Conservation (phyloP, 2,329 filamentous ascomycete genomes). For the Clarireedia hainanense region DNA sequence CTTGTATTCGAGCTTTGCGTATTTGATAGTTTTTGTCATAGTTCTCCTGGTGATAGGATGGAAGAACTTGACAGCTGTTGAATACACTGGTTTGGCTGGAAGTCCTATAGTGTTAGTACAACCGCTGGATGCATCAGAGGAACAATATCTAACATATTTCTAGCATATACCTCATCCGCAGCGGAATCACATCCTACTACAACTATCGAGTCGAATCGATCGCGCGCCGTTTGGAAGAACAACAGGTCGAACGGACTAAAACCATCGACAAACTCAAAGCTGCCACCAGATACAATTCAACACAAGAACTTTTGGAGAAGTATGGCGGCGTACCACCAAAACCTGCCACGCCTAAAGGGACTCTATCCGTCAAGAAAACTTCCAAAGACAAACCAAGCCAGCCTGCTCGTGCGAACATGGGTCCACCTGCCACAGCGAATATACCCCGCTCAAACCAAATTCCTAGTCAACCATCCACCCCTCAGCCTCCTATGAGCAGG, state of each 20-base stretch:
- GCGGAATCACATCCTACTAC: conserved; percentile 61
- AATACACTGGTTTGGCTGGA: conserved; percentile 72
- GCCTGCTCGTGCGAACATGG: conserved; percentile 39
- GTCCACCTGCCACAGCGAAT: conserved; percentile 56
- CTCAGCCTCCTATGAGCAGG: conserved; percentile 13
- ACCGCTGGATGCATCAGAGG: background rate
- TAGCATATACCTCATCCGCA: conserved; percentile 75
- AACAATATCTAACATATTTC: conserved; percentile 16
- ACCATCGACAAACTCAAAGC: conserved; percentile 93
- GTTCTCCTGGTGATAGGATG: conserved; percentile 79
- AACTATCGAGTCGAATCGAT: conserved; percentile 70
- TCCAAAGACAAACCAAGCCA: conserved; percentile 19
- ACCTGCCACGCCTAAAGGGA: conserved; percentile 17
- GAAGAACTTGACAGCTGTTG: conserved; percentile 64
- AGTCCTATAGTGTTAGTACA: conserved; percentile 66
- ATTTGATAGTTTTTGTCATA: conserved; percentile 78
- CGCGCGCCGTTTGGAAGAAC: conserved; percentile 60
- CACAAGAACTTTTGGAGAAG: conserved; percentile 85
- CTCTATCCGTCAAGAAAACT: conserved; percentile 20
- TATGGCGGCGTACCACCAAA: conserved; percentile 57
- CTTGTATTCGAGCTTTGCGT: conserved; percentile 83
- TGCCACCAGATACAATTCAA: conserved; percentile 93
- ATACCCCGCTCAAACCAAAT: conserved; percentile 38
- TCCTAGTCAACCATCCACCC: conserved; percentile 21
- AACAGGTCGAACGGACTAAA: conserved; percentile 70